Conservation (phyloP, 352 stramenopile genomes). For the Blastocystis sp. region DNA sequence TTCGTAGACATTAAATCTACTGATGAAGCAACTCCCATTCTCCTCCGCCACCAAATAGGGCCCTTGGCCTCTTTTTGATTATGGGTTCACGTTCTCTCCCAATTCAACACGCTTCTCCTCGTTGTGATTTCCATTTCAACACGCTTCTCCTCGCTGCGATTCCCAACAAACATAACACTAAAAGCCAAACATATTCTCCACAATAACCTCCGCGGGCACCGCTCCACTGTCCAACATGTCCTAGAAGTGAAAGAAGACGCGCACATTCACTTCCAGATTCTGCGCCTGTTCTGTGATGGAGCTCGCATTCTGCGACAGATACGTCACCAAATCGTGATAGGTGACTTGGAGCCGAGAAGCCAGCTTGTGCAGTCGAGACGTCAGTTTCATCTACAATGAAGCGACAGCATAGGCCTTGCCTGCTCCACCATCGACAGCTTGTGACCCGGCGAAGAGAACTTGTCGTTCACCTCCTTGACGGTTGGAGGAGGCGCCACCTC, state of each 20-base stretch:
- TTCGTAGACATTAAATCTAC: conserved; percentile 74
- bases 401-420: not conserved
- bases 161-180: conserved; percentile 20
- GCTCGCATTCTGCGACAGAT: conserved; percentile 28
- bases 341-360: conserved; percentile 56
- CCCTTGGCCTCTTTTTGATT: conserved; percentile 18
- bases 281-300: conserved; percentile 41
- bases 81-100: conserved; percentile 28
- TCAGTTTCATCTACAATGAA: conserved; percentile 47
- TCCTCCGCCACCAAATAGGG: not conserved
- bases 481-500: not conserved
- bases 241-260: not conserved
- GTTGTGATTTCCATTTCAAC: not conserved
- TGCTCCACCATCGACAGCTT: conserved; percentile 56
- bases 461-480: conserved; percentile 39
- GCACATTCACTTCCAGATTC: conserved; percentile 34
- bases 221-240: conserved; percentile 32
- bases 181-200: conserved; percentile 68
- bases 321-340: conserved; percentile 50
- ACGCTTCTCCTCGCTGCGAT: not conserved
- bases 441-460: not conserved
- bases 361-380: conserved; percentile 49
- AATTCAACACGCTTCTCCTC: not conserved
- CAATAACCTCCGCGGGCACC: conserved; percentile 23
- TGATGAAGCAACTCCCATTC: conserved; percentile 23